These are phyloP conservation scores for sorghum (Sorghum bicolor) DNA, from an alignment of 176 grass and related monocot genomes.

Conservation along the genomic window Sorghum_bicolor_NCBIv3 NC_012876.2:64612001-64612500, in stretches of 20 bases:
- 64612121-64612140: slow-evolving; percentile 82
- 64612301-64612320: slow-evolving; percentile 85
- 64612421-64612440: slow-evolving; percentile 23
- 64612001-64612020: slow-evolving; percentile 83
- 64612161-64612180: slow-evolving; percentile 95
- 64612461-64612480: background rate
- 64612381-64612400: slow-evolving; percentile 96
- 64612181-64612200: slow-evolving; percentile 98
- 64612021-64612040: slow-evolving; percentile 96
- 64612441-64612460: background rate
- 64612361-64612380: slow-evolving; percentile 95
- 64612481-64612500: background rate
- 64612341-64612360: slow-evolving; percentile 85
- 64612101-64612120: slow-evolving; percentile 96
- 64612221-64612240: slow-evolving; percentile 96
- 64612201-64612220: slow-evolving; percentile 96
- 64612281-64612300: slow-evolving; percentile 80
- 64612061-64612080: slow-evolving; percentile 98
- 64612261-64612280: slow-evolving; percentile 91
- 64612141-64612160: slow-evolving; percentile 96
- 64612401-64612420: slow-evolving; percentile 38
- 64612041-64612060: slow-evolving; percentile 99
- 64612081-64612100: slow-evolving; percentile 98
- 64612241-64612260: slow-evolving; percentile 92
- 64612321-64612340: slow-evolving; percentile 88